phyloP scores from a whole-genome alignment of 352 stramenopile species.

The Globisporangium iwayamae region DNA sequence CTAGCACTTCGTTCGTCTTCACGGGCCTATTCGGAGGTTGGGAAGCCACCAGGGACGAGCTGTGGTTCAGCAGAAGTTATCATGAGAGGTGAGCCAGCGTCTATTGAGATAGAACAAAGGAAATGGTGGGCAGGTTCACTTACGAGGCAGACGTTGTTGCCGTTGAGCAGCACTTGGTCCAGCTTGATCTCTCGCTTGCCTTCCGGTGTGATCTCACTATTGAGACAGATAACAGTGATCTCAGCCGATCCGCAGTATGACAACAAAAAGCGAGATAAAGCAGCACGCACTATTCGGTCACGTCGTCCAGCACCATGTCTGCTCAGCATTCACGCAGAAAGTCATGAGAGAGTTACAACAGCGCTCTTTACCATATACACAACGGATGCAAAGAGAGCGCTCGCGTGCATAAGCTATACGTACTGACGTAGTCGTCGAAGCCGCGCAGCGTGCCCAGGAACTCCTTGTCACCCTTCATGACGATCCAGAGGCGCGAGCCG shows the following conservation, averaged over 20 bases:
- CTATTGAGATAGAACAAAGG: too few relatives aligned
- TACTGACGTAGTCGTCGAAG: conserved; percentile 98
- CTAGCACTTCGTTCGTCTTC: not conserved
- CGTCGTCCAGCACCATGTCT: conserved; percentile 94
- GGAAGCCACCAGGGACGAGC: conserved; percentile 81
- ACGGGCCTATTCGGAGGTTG: conserved; percentile 26
- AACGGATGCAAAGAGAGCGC: not conserved
- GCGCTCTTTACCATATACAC: too few relatives aligned
- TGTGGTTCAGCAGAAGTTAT: conserved; percentile 15
- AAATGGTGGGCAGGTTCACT: not conserved
- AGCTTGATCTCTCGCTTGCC: conserved; percentile 86
- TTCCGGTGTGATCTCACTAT: conserved; percentile 82
- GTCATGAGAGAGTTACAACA: too few relatives aligned
- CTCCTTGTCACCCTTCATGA: conserved; percentile 98
- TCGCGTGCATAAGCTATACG: conserved; percentile 20
- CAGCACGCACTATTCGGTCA: conserved; percentile 89
- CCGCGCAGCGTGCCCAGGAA: conserved; percentile 92
- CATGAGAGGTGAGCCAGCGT: not conserved
- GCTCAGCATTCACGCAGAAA: not conserved
- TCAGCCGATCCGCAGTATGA: not conserved
- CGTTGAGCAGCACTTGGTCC: conserved; percentile 98
- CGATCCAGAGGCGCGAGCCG: conserved; percentile 97
- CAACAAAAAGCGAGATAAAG: conserved; percentile 1
- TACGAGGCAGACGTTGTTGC: conserved; percentile 96
- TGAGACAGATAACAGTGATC: not conserved